Evolutionary conservation across 208 protist species (phyloP), one percentile per base, ranked within the genome.

Genomic region (Pavlovales sp.): DNA sequence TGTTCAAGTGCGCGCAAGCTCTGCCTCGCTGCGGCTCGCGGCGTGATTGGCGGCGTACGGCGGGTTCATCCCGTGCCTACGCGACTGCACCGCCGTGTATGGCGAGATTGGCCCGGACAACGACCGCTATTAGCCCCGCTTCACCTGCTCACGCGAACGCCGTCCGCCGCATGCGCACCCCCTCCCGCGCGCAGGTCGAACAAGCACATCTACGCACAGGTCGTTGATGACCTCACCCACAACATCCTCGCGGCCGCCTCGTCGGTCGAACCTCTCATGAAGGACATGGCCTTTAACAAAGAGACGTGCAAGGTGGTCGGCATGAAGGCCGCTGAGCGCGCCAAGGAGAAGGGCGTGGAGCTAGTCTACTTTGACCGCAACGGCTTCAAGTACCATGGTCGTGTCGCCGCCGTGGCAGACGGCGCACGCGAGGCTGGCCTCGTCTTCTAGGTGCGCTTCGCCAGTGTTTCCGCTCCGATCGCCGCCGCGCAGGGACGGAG

Each of bases 201-300:
- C 76, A 89, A 89, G 22, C 86, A 89, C 86, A 89, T 89, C 32
- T 89, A 89, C 76, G 86, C 42, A 11, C 86, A 89, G 76, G 37
- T 89, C 11, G 39, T 89, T 26, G 86, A 89, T n/a, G 86, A 89
- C 75, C 0, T 28, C 5, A 40, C 38, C 5, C 57, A 67, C 5
- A 36, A 83, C 47, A 67, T 81, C 8, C 0, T 89, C 30, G 86
- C 75, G 32, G 18, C 86, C 0, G 86, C 86, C n/a, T 46, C 76
- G 14, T 71, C 75, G 7, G 67, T 89, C 10, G 86, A 89, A 75
- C 2, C 2, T 0, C 28, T 75, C n/a, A 4, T 41, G 26, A 82
- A 81, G 39, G 37, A 83, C 4, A 46, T 83, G 4, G 57, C 41
- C 26, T 20, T 38, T n/a, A 81, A 89, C 75, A 10, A 11, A 0